Evolutionary conservation across 2,329 filamentous ascomycete genomes (phyloP).

Genomic region (Venturia asperata): DNA sequence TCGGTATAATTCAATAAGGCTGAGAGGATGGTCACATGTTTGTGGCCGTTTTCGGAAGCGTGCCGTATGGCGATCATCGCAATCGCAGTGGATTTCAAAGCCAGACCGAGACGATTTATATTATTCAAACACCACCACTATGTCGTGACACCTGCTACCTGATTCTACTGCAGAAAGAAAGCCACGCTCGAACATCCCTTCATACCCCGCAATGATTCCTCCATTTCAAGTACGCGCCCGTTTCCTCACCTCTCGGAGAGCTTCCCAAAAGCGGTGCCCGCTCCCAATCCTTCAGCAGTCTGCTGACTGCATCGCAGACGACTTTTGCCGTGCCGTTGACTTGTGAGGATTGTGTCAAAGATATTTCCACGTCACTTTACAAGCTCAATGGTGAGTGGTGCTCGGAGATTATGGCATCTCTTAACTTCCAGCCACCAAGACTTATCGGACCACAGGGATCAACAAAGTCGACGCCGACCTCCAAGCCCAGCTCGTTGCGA

Average conservation of each 20-base stretch:
- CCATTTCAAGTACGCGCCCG: constrained; percentile 20
- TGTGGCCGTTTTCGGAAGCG: constrained; percentile 1
- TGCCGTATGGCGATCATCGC: not conserved
- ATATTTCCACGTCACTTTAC: constrained; percentile 71
- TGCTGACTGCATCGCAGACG: constrained; percentile 49
- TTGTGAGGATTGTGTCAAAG: constrained; percentile 82
- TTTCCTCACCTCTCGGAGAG: not conserved
- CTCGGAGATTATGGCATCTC: not conserved
- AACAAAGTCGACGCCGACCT: constrained; percentile 75
- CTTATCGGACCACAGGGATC: constrained; percentile 51
- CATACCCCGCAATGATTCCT: constrained; percentile 17
- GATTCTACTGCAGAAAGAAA: not conserved
- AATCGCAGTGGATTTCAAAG: constrained; percentile 9
- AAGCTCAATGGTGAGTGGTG: constrained; percentile 55
- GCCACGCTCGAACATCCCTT: not conserved
- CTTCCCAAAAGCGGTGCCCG: not conserved
- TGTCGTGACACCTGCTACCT: not conserved
- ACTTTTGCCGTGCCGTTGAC: constrained; percentile 91
- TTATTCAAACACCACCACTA: not conserved
- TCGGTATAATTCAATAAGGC: not conserved
- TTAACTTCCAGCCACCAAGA: constrained; percentile 16
- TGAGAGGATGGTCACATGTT: not conserved
- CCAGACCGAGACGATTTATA: not conserved
- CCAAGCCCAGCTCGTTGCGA: constrained; percentile 71
- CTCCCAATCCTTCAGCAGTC: constrained; percentile 4